Conservation (phyloP, 2,329 filamentous ascomycete species). For the Cordyceps fumosorosea region DNA sequence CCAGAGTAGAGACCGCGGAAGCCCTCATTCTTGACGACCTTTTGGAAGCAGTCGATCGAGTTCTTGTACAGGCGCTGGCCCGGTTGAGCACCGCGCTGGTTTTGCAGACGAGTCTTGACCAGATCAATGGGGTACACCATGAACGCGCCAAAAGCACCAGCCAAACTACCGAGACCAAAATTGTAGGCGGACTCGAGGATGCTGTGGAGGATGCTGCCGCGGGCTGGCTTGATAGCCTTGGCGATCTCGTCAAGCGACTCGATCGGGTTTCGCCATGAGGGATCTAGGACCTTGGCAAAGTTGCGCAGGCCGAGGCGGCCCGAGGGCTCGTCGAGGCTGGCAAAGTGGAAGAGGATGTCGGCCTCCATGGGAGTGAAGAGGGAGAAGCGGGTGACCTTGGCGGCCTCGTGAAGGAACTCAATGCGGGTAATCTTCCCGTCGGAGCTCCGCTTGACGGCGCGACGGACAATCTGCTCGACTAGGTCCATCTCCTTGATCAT, state of each 20-base stretch:
- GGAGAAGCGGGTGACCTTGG: conserved; percentile 85
- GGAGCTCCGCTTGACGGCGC: conserved; percentile 71
- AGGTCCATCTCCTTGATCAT: conserved; percentile 97
- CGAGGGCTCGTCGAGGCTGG: conserved; percentile 81
- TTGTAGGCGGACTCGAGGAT: conserved; percentile 71
- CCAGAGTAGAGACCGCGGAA: conserved; percentile 87
- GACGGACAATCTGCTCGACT: conserved; percentile 86
- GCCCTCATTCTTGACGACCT: conserved; percentile 90
- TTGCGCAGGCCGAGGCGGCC: conserved; percentile 75
- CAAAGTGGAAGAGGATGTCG: conserved; percentile 98
- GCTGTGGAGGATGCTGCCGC: conserved; percentile 45
- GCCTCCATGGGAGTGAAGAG: conserved; percentile 98
- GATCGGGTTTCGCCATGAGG: conserved; percentile 70
- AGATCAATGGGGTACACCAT: conserved; percentile 99
- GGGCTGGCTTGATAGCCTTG: conserved; percentile 25
- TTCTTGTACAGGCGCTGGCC: conserved; percentile 94
- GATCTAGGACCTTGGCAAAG: conserved; percentile 91
- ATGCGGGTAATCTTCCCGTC: conserved; percentile 92
- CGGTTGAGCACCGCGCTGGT: conserved; percentile 76
- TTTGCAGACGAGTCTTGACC: conserved; percentile 98
- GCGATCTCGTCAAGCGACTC: conserved; percentile 41
- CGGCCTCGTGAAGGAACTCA: conserved; percentile 92
- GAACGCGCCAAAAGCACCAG: conserved; percentile 95
- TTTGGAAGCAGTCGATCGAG: conserved; percentile 88
- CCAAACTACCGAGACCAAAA: conserved; percentile 81